Evolutionary conservation across 75 land plant species (phyloP), one percentile per base, ranked within the genome.

Genomic region (Sequoia sempervirens): DNA sequence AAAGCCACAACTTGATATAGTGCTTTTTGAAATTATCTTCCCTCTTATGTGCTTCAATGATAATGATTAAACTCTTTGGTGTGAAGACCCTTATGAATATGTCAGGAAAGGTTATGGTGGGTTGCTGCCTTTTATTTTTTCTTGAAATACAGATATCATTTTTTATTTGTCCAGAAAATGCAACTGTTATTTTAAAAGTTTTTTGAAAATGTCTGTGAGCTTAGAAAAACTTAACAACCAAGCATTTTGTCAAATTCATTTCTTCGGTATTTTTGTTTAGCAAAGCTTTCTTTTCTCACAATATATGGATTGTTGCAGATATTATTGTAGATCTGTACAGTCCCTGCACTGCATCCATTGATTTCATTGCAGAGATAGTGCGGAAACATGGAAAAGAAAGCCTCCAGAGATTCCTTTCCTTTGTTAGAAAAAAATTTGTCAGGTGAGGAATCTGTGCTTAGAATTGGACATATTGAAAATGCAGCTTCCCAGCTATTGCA

Each of bases 11-110:
- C 90, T 98, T 80, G 99, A 96, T 86, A 86, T 90, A 40, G 81
- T 98, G 32, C 94, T 98, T 17, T 98, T 94, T 89, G 99, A 98
- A 75, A 98, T 98, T 43, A 91, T 98, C 52, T 98, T 98, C 80
- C 99, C 99, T 28, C 94, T 98, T 18, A 96, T 98, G 98, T 98
- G 99, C 83, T 98, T 98, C 87, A 94, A 92, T 88, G 96, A 96
- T 82, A 86, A 89, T 75, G 99, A 98, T 86, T 91, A 98, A 72
- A 92, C 86, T 87, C 89, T 98, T 15, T 98, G 99, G 99, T 89
- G 93, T 84, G 99, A 96, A 84, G 99, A 98, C 70, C 99, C 99
- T 1, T 96, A 98, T 87, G 99, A 98, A 82, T 98, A 98, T 87
- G 97, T 96, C 38, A 88, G 99, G 87, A 98, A 98, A 87, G 99